Evolutionary conservation across 73 alveolate species (phyloP).

Genomic region (Paramecium biaurelia): DNA sequence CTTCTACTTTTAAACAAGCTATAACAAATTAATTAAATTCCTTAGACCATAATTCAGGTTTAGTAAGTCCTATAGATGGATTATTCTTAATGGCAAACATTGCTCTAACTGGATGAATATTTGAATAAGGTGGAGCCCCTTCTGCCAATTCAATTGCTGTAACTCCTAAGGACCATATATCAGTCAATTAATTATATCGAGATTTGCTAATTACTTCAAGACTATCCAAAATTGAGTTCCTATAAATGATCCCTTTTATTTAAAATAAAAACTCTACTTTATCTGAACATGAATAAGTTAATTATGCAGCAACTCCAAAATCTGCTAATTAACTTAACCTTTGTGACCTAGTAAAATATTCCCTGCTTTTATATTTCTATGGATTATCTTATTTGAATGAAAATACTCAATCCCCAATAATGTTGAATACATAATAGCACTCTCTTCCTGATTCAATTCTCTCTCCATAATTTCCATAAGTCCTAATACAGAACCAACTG

Average conservation of each 20-base stretch:
- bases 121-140: constrained; percentile 97
- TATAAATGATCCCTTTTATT: constrained; percentile 27
- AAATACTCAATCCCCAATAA: constrained; percentile 94
- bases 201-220: constrained; percentile 68
- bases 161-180: constrained; percentile 88
- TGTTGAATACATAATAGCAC: constrained; percentile 87
- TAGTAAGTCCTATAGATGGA: constrained; percentile 90
- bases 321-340: constrained; percentile 96
- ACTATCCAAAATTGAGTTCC: constrained; percentile 77
- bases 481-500: constrained; percentile 94
- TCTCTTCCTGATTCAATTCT: constrained; percentile 86
- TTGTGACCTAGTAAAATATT: constrained; percentile 88
- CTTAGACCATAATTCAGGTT: constrained; percentile 88
- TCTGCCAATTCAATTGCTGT: constrained; percentile 98
- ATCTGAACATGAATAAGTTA: constrained; percentile 84
- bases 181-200: constrained; percentile 69
- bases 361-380: constrained; percentile 99
- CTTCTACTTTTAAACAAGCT: constrained; percentile 87
- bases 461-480: constrained; percentile 88
- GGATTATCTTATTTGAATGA: constrained; percentile 93
- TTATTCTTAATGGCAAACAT: constrained; percentile 88
- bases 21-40: constrained; percentile 93
- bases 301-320: constrained; percentile 98
- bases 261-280: constrained; percentile 55
- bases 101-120: constrained; percentile 90